Conservation (phyloP, 257 asterid species). For the Solanum bulbocastanum region DNA sequence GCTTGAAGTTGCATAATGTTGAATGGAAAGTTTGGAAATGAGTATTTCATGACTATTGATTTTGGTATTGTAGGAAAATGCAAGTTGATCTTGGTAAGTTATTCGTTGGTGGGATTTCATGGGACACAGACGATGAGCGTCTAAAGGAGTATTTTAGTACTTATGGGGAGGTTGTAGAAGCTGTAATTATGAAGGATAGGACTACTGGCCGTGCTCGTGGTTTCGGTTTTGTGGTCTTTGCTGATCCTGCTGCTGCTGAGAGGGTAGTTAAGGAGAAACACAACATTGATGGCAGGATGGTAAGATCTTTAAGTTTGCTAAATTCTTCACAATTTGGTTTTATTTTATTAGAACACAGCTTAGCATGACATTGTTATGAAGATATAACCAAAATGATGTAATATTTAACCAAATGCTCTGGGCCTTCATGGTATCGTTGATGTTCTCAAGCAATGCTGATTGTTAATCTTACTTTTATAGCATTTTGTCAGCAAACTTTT, state of each 20-base stretch:
- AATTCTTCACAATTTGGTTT: neutral
- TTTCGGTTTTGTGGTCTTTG: constrained; percentile 13
- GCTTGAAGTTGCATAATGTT: neutral
- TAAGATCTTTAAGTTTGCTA: neutral
- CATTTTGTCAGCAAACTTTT: neutral
- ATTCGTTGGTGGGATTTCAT: constrained; percentile 12
- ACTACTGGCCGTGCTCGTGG: constrained; percentile 21
- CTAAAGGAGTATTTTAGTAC: constrained; percentile 12
- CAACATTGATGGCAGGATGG: constrained; percentile 12
- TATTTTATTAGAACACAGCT: neutral
- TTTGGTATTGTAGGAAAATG: constrained; percentile 29
- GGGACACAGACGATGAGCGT: constrained; percentile 17
- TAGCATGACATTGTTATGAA: neutral
- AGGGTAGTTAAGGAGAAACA: constrained; percentile 14
- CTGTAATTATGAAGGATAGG: constrained; percentile 13
- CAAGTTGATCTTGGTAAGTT: constrained; percentile 41
- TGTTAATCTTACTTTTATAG: neutral
- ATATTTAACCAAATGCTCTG: neutral
- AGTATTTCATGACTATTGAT: neutral
- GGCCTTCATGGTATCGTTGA: neutral
- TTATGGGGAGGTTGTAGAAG: constrained; percentile 14
- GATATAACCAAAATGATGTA: neutral
- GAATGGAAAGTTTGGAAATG: neutral
- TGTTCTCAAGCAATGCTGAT: neutral
- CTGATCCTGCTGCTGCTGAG: constrained; percentile 10